Conservation (phyloP, 768 basidiomycete species). For the Coprinellus micaceus region DNA sequence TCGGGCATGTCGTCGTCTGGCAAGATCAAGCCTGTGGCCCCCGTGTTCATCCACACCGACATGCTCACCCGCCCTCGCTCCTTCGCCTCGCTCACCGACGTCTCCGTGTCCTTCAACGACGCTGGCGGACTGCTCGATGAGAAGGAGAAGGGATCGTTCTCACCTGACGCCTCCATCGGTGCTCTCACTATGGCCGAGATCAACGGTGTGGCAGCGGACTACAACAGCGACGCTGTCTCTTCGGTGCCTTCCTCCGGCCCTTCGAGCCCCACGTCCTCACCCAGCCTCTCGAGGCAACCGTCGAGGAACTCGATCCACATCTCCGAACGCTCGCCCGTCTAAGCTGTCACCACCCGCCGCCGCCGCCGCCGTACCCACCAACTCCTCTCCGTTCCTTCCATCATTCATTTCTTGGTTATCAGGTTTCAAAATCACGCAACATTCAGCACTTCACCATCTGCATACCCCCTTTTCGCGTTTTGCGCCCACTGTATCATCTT, state of each 20-base stretch:
- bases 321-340: slow-evolving; percentile 8
- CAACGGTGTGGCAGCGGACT: slow-evolving; percentile 37
- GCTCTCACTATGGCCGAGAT: slow-evolving; percentile 35
- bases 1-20: slow-evolving; percentile 14
- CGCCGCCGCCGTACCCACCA: too few species aligned
- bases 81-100: slow-evolving; percentile 42
- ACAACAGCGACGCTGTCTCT: slow-evolving; percentile 27
- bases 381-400: not conserved
- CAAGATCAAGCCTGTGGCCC: slow-evolving; percentile 32
- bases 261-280: slow-evolving; percentile 23
- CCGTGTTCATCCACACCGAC: slow-evolving; percentile 44
- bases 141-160: slow-evolving; percentile 31
- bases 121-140: slow-evolving; percentile 34
- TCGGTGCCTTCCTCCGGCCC: slow-evolving; percentile 35
- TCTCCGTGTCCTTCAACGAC: slow-evolving; percentile 38
- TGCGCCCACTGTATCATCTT: not conserved
- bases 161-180: slow-evolving; percentile 34
- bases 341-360: not conserved
- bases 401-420: not conserved
- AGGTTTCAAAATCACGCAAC: not conserved
- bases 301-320: not conserved
- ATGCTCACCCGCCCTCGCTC: slow-evolving; percentile 47
- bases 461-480: not conserved
- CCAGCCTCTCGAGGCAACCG: slow-evolving; percentile 21
- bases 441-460: not conserved